These are phyloP conservation scores for Phialophora macrospora DNA, from an alignment of 2,329 filamentous ascomycete species.

Conservation along the genomic window DNA sequence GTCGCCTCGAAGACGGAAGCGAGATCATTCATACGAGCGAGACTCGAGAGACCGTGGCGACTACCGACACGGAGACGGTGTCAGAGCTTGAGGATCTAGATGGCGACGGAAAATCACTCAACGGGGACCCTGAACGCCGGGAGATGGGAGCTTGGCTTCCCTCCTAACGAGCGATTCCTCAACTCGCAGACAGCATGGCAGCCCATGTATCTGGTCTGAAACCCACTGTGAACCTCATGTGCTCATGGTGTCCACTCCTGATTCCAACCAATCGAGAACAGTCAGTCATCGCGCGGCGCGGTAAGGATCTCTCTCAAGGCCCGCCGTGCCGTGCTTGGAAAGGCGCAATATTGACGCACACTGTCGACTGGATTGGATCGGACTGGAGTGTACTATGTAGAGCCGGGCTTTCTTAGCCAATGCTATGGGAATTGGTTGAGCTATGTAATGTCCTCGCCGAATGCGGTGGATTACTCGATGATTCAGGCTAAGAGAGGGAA, in stretches of 20 bases:
- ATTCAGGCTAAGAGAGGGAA: not conserved
- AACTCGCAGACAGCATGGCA: not conserved
- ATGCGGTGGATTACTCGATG: not conserved
- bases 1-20: slow-evolving; percentile 27
- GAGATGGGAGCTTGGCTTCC: not conserved
- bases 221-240: not conserved
- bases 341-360: too few relatives aligned
- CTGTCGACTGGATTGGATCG: too few relatives aligned
- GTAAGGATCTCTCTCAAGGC: too few relatives aligned
- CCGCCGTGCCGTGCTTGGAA: too few relatives aligned
- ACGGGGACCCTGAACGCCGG: not conserved
- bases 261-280: too few relatives aligned
- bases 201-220: too few relatives aligned
- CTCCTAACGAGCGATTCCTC: not conserved
- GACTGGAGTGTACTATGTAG: too few relatives aligned
- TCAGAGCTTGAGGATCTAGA: not conserved
- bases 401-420: too few relatives aligned
- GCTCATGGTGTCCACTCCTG: not conserved
- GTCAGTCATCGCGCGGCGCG: too few relatives aligned
- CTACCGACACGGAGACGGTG: slow-evolving; percentile 39
- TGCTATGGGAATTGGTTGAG: too few relatives aligned
- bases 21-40: slow-evolving; percentile 18
- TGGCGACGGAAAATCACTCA: not conserved
- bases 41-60: slow-evolving; percentile 37
- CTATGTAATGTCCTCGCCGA: too few relatives aligned